These are phyloP conservation scores for Ogataea parapolymorpha DNA, from an alignment of 805 yeast genomes.

Conservation along the genomic window DNA sequence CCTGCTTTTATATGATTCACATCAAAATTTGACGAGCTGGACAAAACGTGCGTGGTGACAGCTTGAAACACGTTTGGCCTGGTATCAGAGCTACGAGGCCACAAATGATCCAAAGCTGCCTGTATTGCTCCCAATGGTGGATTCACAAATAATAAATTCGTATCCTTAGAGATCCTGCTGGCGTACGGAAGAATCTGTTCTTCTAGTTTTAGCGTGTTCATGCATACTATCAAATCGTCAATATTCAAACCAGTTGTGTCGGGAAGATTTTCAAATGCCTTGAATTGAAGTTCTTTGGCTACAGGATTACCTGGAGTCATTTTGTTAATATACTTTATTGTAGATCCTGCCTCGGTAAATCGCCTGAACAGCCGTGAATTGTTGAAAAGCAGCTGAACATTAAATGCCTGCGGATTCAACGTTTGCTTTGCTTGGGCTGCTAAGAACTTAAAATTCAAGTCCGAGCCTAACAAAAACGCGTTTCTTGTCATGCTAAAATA, in stretches of 20 bases:
- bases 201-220: slow-evolving; percentile 3
- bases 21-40: slow-evolving; percentile 17
- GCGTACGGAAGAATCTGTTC: slow-evolving; percentile 7
- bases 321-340: slow-evolving; percentile 13
- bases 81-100: background rate
- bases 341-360: slow-evolving; percentile 11
- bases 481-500: slow-evolving; percentile 11
- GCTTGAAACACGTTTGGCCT: slow-evolving; percentile 25
- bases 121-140: slow-evolving; percentile 23
- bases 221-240: slow-evolving; percentile 15
- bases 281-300: slow-evolving; percentile 3
- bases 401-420: slow-evolving; percentile 1
- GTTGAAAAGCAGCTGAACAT: slow-evolving; percentile 12
- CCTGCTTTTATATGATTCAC: slow-evolving; percentile 25
- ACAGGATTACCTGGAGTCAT: slow-evolving; percentile 12
- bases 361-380: slow-evolving; percentile 6
- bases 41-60: slow-evolving; percentile 19
- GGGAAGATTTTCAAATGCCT: slow-evolving; percentile 3
- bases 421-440: slow-evolving; percentile 19
- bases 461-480: slow-evolving; percentile 20
- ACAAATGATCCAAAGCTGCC: slow-evolving; percentile 4
- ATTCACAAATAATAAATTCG: slow-evolving; percentile 26
- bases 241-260: slow-evolving; percentile 3
- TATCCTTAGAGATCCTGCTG: slow-evolving; percentile 11
- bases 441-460: slow-evolving; percentile 17